Evolutionary conservation across 73 alveolate genomes (phyloP), one percentile per base, ranked within the genome.

Genomic region (Paramecium bursaria): DNA sequence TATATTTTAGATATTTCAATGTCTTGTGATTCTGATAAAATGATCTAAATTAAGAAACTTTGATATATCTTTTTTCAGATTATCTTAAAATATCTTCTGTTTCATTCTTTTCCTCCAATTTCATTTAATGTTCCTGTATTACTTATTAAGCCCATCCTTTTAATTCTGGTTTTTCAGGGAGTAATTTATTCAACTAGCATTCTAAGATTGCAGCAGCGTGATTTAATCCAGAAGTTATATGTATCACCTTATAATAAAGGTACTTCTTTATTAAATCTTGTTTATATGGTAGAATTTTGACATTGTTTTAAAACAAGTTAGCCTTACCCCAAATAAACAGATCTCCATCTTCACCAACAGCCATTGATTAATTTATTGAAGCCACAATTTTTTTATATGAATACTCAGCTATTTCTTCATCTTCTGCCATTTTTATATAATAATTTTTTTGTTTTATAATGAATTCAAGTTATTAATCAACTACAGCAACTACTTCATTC

Each of bases 281-380:
- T 49, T 27, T 50, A 23, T 50, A 27, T 11, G 87, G 75, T 0
- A 50, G 77, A 50, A 49, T 52, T 21, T 49, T 50, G 14, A 50
- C 14, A 2, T 50, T 51, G 17, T 30, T 52, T 21, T 42, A 22
- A n/a, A 30, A 48, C 2, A 48, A 27, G 3, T 14, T 31, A 9
- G 80, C 49, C 46, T 53, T 53, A 9, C 89, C 89, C 89, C 89
- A 79, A 31, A 53, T 50, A 52, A 33, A 54, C 1, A 79, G 51
- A 22, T 79, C 89, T 4, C 89, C 89, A 79, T 79, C 67, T 54
- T 79, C 76, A 54, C 57, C 50, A 21, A 79, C 50, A 31, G 89
- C 89, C 54, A 73, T 73, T 10, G 89, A 48, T 2, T 49, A 33
- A 21, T 52, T 79, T 25, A 79, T 33, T 5, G 73, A 25, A 3